Evolutionary conservation across 306 rosid genomes (phyloP), one percentile per base, ranked within the genome.

Genomic region (Cucurbita pepo): DNA sequence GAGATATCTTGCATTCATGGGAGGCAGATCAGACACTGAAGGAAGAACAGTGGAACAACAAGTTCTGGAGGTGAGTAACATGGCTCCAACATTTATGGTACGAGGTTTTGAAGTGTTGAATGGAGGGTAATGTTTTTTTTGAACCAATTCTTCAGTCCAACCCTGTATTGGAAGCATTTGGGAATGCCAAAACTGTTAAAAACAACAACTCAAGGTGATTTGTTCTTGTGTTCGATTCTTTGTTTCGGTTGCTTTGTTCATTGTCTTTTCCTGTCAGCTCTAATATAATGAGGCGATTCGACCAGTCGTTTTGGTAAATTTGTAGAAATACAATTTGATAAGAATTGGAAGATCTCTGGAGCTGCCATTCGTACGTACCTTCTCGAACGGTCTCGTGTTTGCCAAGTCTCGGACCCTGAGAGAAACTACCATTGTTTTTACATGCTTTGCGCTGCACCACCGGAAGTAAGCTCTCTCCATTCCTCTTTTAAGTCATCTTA

Each of bases 381-480:
- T 74, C 97, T 91, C 0, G 97, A 91, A 85, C 83, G 97, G 61
- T 91, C 97, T 10, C 85, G 97, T 25, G 97, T 91, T 72, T 91
- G 95, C 83, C 97, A 91, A 80, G 88, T 72, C 30, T 91, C 97
- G 1, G 95, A 91, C 15, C 97, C 97, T 1, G 97, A 91, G 83
- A 91, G 97, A 77, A 91, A 88, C 84, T 91, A 91, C 77, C 97
- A 91, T 80, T 91, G 97, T 79, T 91, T 91, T 82, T 91, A 91
- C 92, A 88, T 91, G 95, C 88, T 91, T 45, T 91, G 97, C 79
- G 84, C 97, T 44, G 97, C 97, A 75, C 97, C 97, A 73, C 81
- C 80, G 30, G 95, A 91, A 91, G 97, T 90, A 76, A 83, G 50
- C 19, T 60, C 63, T 69, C 51, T 56, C 65, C 66, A 67, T 47